Conservation (phyloP, 768 basidiomycete genomes). For the Nidularia pulvinata region DNA sequence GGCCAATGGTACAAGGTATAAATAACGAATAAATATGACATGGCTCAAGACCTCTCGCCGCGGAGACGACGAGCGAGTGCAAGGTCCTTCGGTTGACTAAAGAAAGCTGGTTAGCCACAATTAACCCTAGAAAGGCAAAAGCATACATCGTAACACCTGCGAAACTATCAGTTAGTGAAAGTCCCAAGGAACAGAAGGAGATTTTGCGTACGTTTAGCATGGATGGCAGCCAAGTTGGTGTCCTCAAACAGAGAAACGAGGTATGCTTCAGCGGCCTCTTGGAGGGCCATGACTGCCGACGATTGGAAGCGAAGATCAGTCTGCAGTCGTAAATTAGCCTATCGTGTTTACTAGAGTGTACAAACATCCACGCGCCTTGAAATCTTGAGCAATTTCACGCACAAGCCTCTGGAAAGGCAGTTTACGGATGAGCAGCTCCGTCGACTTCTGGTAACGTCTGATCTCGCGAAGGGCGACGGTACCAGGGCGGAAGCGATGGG, state of each 20-base stretch:
- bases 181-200: neutral
- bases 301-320: slow-evolving; percentile 18
- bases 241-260: slow-evolving; percentile 16
- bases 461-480: slow-evolving; percentile 89
- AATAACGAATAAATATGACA: slow-evolving; percentile 1
- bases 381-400: slow-evolving; percentile 71
- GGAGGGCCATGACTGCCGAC: slow-evolving; percentile 16
- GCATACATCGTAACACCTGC: slow-evolving; percentile 17
- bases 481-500: slow-evolving; percentile 73
- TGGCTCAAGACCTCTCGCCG: slow-evolving; percentile 13
- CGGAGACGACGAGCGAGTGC: slow-evolving; percentile 17
- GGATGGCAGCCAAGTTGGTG: slow-evolving; percentile 16
- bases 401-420: slow-evolving; percentile 86
- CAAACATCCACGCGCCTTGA: slow-evolving; percentile 46
- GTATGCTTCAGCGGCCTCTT: slow-evolving; percentile 16
- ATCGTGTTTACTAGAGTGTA: neutral
- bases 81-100: slow-evolving; percentile 16
- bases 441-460: slow-evolving; percentile 81
- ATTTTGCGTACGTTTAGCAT: slow-evolving; percentile 11
- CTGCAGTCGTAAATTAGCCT: slow-evolving; percentile 2
- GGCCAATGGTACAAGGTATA: slow-evolving; percentile 1
- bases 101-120: slow-evolving; percentile 3
- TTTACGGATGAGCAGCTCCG: slow-evolving; percentile 83
- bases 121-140: neutral
- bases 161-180: neutral